Conservation (phyloP, 2,329 filamentous ascomycete genomes). For the Trichoderma cornu-damae region DNA sequence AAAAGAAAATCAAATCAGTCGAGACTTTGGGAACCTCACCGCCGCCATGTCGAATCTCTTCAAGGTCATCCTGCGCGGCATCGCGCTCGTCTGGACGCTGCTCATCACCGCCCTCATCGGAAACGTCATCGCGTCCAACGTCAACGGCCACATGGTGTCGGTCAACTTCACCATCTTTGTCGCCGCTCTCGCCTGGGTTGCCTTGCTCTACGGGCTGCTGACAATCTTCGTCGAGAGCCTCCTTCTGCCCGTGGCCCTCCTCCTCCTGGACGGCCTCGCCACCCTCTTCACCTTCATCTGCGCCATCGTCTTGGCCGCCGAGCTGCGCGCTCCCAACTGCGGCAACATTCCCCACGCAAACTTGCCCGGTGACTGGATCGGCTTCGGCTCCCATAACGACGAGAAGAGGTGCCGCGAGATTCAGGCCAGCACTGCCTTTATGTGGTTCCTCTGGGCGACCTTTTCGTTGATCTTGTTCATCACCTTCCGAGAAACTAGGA, state of each 20-base stretch:
- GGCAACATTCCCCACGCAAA: conserved; percentile 40
- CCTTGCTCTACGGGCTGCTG: conserved; percentile 57
- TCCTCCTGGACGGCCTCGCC: conserved; percentile 54
- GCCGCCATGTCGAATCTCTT: conserved; percentile 35
- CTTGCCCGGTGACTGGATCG: conserved; percentile 49
- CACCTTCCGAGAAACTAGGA: conserved; percentile 48
- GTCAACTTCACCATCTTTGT: conserved; percentile 67
- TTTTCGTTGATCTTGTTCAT: conserved; percentile 56
- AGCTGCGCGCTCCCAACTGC: conserved; percentile 65
- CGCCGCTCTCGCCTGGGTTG: conserved; percentile 59
- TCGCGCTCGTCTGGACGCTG: conserved; percentile 49
- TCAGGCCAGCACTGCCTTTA: conserved; percentile 68
- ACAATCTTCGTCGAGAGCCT: conserved; percentile 50
- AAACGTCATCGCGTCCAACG: conserved; percentile 52
- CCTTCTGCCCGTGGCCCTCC: conserved; percentile 47
- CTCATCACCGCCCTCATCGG: conserved; percentile 53
- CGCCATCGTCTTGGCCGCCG: conserved; percentile 65
- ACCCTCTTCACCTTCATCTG: conserved; percentile 66
- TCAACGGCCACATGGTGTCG: conserved; percentile 40
- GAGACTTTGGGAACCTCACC: background rate
- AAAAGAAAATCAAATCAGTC: background rate
- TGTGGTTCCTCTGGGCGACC: conserved; percentile 70
- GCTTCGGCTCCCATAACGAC: conserved; percentile 54
- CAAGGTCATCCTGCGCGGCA: conserved; percentile 42
- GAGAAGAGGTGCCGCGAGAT: conserved; percentile 67